Conservation (phyloP, 2,329 filamentous ascomycete genomes). For the Alternaria hordeiaustralica region DNA sequence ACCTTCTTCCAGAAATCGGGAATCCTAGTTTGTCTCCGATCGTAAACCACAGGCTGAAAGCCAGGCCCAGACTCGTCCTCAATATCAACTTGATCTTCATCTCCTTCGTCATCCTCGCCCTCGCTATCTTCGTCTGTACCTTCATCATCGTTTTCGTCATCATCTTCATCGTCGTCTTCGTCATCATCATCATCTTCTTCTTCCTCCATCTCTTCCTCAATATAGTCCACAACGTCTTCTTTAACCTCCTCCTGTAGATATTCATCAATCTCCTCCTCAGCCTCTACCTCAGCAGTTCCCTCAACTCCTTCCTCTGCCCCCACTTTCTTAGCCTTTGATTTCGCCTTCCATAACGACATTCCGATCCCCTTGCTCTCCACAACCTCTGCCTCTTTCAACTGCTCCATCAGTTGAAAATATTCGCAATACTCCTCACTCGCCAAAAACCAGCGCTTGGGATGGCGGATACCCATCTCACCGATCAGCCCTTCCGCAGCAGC, state of each 20-base stretch:
- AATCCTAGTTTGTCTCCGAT: neutral
- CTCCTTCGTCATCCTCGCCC: neutral
- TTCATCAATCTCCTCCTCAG: neutral
- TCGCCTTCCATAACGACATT: neutral
- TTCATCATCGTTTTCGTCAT: neutral
- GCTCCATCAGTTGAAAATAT: neutral
- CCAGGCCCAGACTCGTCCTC: neutral
- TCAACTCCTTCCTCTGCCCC: rapidly evolving
- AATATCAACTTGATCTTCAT: no score
- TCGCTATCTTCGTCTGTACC: no score
- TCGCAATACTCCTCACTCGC: neutral
- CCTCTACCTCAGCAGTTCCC: neutral
- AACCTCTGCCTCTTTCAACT: neutral
- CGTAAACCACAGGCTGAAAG: neutral
- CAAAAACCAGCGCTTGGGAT: neutral
- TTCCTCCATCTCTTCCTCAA: neutral
- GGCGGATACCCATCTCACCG: neutral
- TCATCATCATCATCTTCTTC: neutral
- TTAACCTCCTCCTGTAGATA: neutral
- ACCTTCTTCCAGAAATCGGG: neutral
- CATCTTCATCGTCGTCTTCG: neutral
- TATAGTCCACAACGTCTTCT: neutral
- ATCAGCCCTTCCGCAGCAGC: neutral
- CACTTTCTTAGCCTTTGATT: rapidly evolving
- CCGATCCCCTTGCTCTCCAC: neutral